Conservation (phyloP, 371 early-diverging fungal species). For the Actinomucor elegans region DNA sequence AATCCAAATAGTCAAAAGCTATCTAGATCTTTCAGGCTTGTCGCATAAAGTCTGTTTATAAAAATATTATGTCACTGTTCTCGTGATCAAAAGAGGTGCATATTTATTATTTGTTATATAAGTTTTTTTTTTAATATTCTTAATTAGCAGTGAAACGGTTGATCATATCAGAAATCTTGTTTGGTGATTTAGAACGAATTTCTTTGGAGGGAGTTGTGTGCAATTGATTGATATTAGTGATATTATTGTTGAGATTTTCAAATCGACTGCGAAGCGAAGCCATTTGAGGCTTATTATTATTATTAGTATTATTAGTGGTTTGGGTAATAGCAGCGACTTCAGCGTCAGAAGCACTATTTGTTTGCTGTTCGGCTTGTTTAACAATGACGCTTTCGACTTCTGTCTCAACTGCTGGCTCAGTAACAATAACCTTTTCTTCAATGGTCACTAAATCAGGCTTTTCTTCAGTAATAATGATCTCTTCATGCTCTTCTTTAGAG, state of each 20-base stretch:
- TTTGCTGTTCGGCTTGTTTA: not conserved
- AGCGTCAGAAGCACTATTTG: constrained; percentile 17
- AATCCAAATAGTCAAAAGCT: no score
- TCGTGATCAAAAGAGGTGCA: no score
- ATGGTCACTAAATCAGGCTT: not conserved
- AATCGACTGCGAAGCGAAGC: constrained; percentile 37
- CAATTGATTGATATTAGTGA: constrained; percentile 7
- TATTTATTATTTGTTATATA: no score
- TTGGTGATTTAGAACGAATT: constrained; percentile 37
- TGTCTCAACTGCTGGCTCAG: not conserved
- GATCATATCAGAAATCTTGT: constrained; percentile 44
- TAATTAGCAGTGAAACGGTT: no score
- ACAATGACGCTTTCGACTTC: not conserved
- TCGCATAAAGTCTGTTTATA: no score
- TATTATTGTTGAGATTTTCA: constrained; percentile 17
- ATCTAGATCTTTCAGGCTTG: no score
- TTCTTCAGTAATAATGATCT: not conserved
- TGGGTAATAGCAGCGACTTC: constrained; percentile 32
- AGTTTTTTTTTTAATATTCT: no score
- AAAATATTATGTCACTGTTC: no score
- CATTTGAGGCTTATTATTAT: constrained; percentile 27
- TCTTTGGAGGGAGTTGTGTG: constrained; percentile 22
- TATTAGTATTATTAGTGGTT: not conserved
- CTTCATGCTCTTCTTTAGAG: not conserved
- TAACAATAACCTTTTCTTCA: not conserved